Evolutionary conservation across 2,329 filamentous ascomycete species (phyloP), one percentile per base, ranked within the genome.

Genomic region (Arthroderma sp.): DNA sequence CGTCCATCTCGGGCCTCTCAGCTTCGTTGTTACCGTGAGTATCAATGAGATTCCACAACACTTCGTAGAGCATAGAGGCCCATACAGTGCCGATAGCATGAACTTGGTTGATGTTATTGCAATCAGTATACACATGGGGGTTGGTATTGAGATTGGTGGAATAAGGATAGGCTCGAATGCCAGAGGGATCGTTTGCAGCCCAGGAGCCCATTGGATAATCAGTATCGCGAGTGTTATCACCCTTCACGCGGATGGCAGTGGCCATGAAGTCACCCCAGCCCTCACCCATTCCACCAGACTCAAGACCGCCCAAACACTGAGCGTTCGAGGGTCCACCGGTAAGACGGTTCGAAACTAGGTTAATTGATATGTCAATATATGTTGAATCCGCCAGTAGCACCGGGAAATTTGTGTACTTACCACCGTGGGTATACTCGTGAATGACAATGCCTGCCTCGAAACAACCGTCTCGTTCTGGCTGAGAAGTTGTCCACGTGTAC

Each of bases 201-300:
- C 48, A 49, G 7, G 36, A 38, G n/a, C 44, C 48, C 48, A 49
- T 49, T 33, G 44, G 39, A 41, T 49, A 49, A 39, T 47, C 36
- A n/a, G 38, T 49, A 8, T 39, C 33, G 42, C 36, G 48, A 22
- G 48, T 49, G 32, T 49, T 44, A n/a, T 11, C 7, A 6, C 31
- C 8, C 48, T 49, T 49, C 10, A 47, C 34, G 27, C 48, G 48
- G 42, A 45, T 39, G 15, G 38, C 38, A 40, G 48, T 49, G 41
- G 48, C 48, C 3, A 47, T 10, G 48, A 47, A 47, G 36, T 49
- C 48, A 41, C 44, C 44, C 48, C 48, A 49, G 15, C 48, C 48
- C 28, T 49, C 48, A 43, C 48, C 48, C 48, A 49, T 49, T 47
- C 48, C 48, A 40, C 48, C 48, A 29, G 48, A 38, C 33, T 49